Base-by-base conservation (phyloP, 768 basidiomycete species). In the Piloderma croceum region DNA sequence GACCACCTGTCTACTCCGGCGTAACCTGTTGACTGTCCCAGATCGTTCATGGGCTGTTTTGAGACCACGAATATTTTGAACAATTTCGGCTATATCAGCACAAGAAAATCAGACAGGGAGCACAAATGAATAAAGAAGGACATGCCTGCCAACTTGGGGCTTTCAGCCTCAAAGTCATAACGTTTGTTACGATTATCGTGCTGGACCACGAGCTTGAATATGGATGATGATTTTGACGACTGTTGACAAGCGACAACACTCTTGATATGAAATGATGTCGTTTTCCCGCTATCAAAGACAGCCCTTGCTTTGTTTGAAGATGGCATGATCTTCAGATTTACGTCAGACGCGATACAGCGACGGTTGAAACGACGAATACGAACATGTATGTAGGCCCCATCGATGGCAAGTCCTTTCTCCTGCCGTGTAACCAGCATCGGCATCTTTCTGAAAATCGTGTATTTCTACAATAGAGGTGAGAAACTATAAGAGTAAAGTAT, bases 111-210 rank as follows among this genome's bases (percentile, higher is more conserved):
- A 48, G 20, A n/a, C n/a, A n/a, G n/a, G n/a, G n/a, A n/a, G n/a
- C n/a, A n/a, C n/a, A n/a, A n/a, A n/a, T n/a, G n/a, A n/a, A n/a
- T n/a, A n/a, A n/a, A n/a, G n/a, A n/a, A n/a, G n/a, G n/a, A n/a
- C n/a, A n/a, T n/a, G n/a, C 88, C 74, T 34, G 93, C 90, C 41
- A 80, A 56, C 59, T 81, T 83, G 2, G 85, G 72, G 49, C 67
- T 90, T 61, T 94, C 93, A 0, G 92, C 94, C 64, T 99, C 96
- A 57, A 96, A 97, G 53, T 98, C 94, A 57, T 97, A 98, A 27
- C 91, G 72, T 70, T 98, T 99, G 50, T 82, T 84, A 31, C 79
- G 72, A 31, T 74, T 73, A 25, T 77, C 74, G 47, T 86, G 69
- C 55, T 78, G 83, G 10, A 98, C 76, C 23, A 94, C 77, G 15